Conservation (phyloP, 768 basidiomycete genomes). For the Psilocybe cyanescens region DNA sequence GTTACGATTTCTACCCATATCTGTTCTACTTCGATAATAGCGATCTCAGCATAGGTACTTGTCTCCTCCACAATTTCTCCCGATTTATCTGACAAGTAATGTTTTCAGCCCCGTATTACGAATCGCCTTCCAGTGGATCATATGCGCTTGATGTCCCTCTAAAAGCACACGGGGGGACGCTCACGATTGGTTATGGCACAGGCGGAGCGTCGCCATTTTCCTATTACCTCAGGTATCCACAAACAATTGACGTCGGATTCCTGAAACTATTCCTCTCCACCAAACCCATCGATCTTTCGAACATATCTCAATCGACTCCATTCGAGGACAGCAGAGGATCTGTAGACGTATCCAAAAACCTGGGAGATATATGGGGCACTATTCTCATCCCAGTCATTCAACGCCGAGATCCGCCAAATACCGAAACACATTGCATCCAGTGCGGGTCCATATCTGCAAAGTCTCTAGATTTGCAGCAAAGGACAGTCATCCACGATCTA, state of each 20-base stretch:
- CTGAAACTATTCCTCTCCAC: constrained; percentile 18
- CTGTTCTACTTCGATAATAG: constrained; percentile 24
- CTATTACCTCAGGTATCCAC: constrained; percentile 13
- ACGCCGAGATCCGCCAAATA: constrained; percentile 31
- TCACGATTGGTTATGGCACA: constrained; percentile 19
- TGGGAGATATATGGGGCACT: constrained; percentile 9
- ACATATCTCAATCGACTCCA: constrained; percentile 12
- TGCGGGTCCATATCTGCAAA: constrained; percentile 4
- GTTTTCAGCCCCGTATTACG: constrained; percentile 14
- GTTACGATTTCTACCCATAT: constrained; percentile 16
- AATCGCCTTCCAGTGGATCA: constrained; percentile 1
- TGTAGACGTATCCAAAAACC: background rate
- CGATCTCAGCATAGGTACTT: constrained; percentile 17
- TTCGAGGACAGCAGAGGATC: constrained; percentile 12
- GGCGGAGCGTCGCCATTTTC: constrained; percentile 12
- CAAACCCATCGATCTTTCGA: constrained; percentile 11
- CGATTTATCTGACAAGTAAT: too few species aligned
- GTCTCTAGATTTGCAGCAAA: constrained; percentile 1
- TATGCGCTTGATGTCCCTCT: constrained; percentile 12
- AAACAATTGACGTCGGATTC: constrained; percentile 20
- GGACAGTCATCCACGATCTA: constrained; percentile 20
- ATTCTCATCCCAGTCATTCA: constrained; percentile 17
- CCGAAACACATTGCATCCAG: constrained; percentile 9
- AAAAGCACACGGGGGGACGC: constrained; percentile 11
- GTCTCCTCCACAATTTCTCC: too few species aligned